Conservation (phyloP, 371 early-diverging fungal species). For the Mortierella sp. region DNA sequence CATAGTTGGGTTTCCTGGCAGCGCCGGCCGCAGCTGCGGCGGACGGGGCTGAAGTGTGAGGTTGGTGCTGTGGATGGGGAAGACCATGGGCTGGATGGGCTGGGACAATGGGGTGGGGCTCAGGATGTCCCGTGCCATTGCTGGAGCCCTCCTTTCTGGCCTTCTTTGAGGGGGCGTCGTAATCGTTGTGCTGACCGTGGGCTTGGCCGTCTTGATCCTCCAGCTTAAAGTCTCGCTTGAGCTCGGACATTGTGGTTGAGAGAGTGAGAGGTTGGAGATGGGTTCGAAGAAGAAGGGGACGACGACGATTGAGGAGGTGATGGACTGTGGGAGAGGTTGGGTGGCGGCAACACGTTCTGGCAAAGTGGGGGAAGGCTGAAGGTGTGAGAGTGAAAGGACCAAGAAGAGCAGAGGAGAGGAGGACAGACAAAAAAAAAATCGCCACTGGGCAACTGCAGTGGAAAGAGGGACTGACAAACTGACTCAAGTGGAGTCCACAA, state of each 20-base stretch:
- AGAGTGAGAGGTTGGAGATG: neutral
- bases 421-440: neutral
- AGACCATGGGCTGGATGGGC: neutral
- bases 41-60: slow-evolving; percentile 10
- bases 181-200: slow-evolving; percentile 21
- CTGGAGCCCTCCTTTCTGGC: slow-evolving; percentile 19
- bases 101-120: slow-evolving; percentile 4
- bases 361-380: neutral
- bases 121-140: slow-evolving; percentile 24
- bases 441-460: neutral
- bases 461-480: neutral
- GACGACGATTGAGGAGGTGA: neutral
- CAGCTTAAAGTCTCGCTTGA: slow-evolving; percentile 45
- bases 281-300: slow-evolving; percentile 8
- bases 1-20: slow-evolving; percentile 86
- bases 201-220: slow-evolving; percentile 44
- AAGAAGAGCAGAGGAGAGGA: neutral
- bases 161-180: slow-evolving; percentile 24
- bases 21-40: slow-evolving; percentile 56
- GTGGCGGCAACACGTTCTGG: slow-evolving; percentile 6
- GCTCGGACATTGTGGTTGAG: slow-evolving; percentile 35
- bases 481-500: neutral
- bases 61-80: slow-evolving; percentile 17
- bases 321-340: neutral
- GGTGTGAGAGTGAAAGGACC: neutral